Conservation (phyloP, 1,139 yeast genomes). For the Meyerozyma elateridarum region DNA sequence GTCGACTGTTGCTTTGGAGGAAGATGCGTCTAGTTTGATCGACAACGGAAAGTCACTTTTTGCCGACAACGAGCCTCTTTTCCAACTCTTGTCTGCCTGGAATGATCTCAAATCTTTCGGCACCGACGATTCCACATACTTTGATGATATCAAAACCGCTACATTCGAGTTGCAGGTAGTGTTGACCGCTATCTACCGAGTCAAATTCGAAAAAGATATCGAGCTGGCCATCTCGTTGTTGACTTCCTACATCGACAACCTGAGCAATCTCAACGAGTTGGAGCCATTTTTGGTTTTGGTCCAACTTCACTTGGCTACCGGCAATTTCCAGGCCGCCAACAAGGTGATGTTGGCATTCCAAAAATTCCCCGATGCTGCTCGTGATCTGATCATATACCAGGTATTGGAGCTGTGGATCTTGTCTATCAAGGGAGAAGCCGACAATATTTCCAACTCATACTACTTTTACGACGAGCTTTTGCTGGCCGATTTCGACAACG, state of each 20-base stretch:
- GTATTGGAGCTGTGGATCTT: constrained; percentile 65
- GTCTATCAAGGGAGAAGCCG: constrained; percentile 51
- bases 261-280: constrained; percentile 25
- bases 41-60: constrained; percentile 33
- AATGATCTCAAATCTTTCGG: constrained; percentile 42
- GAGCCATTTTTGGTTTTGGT: constrained; percentile 42
- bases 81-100: constrained; percentile 39
- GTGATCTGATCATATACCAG: constrained; percentile 65
- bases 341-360: constrained; percentile 31
- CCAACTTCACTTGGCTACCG: constrained; percentile 39
- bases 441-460: constrained; percentile 54
- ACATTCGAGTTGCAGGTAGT: constrained; percentile 37
- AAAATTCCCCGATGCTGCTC: constrained; percentile 41
- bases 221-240: constrained; percentile 38
- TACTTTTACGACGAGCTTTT: constrained; percentile 73
- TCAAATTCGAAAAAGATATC: constrained; percentile 32
- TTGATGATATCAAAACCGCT: constrained; percentile 32
- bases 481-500: constrained; percentile 40
- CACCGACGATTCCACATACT: constrained; percentile 22
- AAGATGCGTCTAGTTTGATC: constrained; percentile 40
- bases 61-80: constrained; percentile 34
- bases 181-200: constrained; percentile 39
- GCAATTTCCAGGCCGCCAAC: constrained; percentile 34
- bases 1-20: constrained; percentile 33
- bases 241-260: constrained; percentile 13